phyloP scores from a whole-genome alignment of 306 rosid genomes.

The Casuarina glauca region DNA sequence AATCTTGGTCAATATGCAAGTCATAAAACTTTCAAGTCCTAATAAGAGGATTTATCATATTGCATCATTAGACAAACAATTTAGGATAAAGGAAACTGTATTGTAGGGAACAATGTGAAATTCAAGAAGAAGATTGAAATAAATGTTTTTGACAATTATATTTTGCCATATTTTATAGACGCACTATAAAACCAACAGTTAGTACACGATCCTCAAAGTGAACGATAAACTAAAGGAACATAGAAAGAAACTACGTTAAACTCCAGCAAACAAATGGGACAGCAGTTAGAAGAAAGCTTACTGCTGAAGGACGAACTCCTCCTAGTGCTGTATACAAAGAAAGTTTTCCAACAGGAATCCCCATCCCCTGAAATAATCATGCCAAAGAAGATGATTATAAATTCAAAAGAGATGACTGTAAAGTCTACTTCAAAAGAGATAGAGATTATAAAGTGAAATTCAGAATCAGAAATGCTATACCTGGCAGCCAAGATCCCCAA shows the following conservation, averaged over 20 bases:
- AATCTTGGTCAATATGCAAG: background rate
- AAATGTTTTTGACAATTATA: background rate
- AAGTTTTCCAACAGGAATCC: slow-evolving; percentile 97
- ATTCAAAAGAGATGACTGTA: slow-evolving; percentile 4
- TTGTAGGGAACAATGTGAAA: background rate
- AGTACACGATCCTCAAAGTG: background rate
- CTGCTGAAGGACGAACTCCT: slow-evolving; percentile 95
- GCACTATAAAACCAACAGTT: background rate
- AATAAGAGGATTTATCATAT: background rate
- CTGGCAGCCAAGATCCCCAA: slow-evolving; percentile 99
- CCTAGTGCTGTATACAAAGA: slow-evolving; percentile 94
- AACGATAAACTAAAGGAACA: background rate
- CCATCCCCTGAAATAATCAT: slow-evolving; percentile 73
- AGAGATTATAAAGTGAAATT: slow-evolving; percentile 11
- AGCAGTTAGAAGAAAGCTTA: slow-evolving; percentile 37
- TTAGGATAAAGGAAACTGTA: background rate
- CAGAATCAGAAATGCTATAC: slow-evolving; percentile 31
- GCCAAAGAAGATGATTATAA: slow-evolving; percentile 10
- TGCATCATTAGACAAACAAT: background rate
- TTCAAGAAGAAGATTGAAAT: background rate
- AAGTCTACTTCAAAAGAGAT: background rate
- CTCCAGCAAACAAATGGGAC: background rate
- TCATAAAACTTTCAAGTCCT: background rate
- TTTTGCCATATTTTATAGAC: background rate
- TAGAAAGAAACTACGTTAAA: background rate